Percentiles rank a stretch among this genome's conserved stretches.
Evolutionary conservation across 2,329 filamentous ascomycete genomes (phyloP).

Genomic region (Dendryphion nanum): DNA sequence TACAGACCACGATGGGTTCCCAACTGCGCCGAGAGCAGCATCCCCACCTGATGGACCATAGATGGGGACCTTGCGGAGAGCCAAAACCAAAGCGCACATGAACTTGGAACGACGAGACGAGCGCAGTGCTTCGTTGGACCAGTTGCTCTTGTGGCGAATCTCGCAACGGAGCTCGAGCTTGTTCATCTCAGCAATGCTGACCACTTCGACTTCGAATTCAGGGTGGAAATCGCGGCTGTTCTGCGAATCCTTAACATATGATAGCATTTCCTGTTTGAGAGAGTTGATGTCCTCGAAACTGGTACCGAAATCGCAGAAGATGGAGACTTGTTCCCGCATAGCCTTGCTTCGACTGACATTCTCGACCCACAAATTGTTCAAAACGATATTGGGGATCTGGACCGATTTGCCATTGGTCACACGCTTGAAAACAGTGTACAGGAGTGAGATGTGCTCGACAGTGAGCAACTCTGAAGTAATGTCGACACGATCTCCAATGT

Average conservation of each 20-base stretch:
- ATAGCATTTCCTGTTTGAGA: constrained; percentile 78
- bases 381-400: constrained; percentile 84
- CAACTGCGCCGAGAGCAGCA: constrained; percentile 57
- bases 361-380: constrained; percentile 93
- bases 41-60: constrained; percentile 73
- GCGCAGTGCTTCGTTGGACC: constrained; percentile 72
- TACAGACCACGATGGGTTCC: constrained; percentile 82
- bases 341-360: constrained; percentile 88
- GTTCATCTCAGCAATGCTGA: constrained; percentile 78
- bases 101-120: constrained; percentile 87
- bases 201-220: constrained; percentile 75
- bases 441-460: constrained; percentile 89
- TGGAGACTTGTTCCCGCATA: constrained; percentile 80
- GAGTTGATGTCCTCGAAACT: constrained; percentile 86
- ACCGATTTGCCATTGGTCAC: constrained; percentile 77
- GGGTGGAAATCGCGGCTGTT: constrained; percentile 90
- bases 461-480: constrained; percentile 69
- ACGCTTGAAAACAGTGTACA: constrained; percentile 89
- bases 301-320: constrained; percentile 84
- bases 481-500: constrained; percentile 92
- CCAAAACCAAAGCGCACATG: constrained; percentile 87
- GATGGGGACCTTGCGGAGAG: constrained; percentile 84
- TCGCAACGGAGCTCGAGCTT: constrained; percentile 81
- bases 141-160: constrained; percentile 77
- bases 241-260: constrained; percentile 77